Percentiles rank a stretch among this genome's conserved stretches.
Evolutionary conservation across 106 monocot species (phyloP).

Genomic region (Phalaenopsis equestris): DNA sequence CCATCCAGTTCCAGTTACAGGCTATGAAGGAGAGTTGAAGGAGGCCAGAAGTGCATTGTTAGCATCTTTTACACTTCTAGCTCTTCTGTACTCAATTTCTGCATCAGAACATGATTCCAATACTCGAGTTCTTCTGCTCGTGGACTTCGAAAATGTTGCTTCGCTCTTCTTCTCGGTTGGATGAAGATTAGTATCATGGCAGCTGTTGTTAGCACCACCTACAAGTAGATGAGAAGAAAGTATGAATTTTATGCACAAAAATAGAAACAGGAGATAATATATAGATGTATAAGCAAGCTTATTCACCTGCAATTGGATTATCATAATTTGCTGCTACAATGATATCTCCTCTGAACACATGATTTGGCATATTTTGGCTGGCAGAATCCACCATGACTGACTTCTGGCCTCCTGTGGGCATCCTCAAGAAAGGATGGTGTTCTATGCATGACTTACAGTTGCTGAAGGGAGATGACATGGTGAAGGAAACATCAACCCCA

Average conservation of each 20-base stretch:
- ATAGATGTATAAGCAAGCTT: no score
- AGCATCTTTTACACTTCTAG: slow-evolving; percentile 69
- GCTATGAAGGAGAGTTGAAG: slow-evolving; percentile 35
- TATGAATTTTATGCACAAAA: neutral
- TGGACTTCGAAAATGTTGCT: slow-evolving; percentile 18
- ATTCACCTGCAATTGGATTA: slow-evolving; percentile 13
- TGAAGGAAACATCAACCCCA: slow-evolving; percentile 62
- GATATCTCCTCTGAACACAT: slow-evolving; percentile 8
- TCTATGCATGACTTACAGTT: slow-evolving; percentile 22
- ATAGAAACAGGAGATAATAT: neutral
- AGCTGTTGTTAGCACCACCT: neutral
- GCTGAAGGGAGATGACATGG: slow-evolving; percentile 58
- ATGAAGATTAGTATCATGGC: neutral
- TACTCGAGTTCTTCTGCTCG: slow-evolving; percentile 38
- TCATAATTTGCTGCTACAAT: neutral
- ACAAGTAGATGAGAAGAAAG: neutral
- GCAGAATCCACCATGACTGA: slow-evolving; percentile 7
- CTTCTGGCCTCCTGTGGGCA: slow-evolving; percentile 14
- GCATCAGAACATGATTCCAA: slow-evolving; percentile 75
- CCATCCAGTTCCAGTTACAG: neutral
- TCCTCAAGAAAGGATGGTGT: slow-evolving; percentile 16
- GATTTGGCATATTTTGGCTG: slow-evolving; percentile 7
- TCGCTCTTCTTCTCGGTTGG: slow-evolving; percentile 22
- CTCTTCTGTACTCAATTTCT: slow-evolving; percentile 88
- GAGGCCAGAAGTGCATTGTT: slow-evolving; percentile 30